Evolutionary conservation across 1,284 basidiomycete species (phyloP), one percentile per base, ranked within the genome.

Genomic region (Golubevia sp.): DNA sequence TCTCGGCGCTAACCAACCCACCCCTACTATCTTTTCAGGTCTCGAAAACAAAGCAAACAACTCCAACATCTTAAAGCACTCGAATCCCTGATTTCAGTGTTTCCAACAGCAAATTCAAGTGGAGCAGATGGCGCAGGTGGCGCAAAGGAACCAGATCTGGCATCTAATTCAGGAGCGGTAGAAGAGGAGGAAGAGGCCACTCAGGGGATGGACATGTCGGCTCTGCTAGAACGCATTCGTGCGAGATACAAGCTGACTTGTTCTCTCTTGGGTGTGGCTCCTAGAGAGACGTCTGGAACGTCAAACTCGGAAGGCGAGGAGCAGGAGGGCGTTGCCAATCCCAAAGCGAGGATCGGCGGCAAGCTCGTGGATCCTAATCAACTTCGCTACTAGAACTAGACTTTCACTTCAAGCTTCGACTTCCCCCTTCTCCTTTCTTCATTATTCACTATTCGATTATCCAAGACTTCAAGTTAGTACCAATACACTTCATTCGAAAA

Each of bases 211-310:
- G 92, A 94, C 78, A 88, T 93, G 54, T 85, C 89, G 8, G 88
- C 88, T 60, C 88, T 94, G 24, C 88, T 96, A 64, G 89, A 90
- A 49, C 90, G 91, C 70, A 95, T 97, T 67, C 89, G 93, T 30
- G 92, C 94, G 2, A 88, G 92, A 71, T 97, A 97, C 85, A 91
- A 91, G 73, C 88, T 90, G 0, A 88, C 94, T 21, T 97, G 94
- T 75, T 89, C 93, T 0, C 88, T 89, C 0, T 86, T 97, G n/a
- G 91, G 92, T 38, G 87, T 93, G 6, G 86, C 89, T 38, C 90
- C 92, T 0, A 64, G 86, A 15, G 20, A n/a, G 27, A 26, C 44
- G 54, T 26, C 44, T 38, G 48, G 26, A 59, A 59, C 48, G 27
- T 21, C 56, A 18, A 49, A n/a, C 55, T 38, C 25, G 23, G 30